Evolutionary conservation across 345 rosid genomes (phyloP).

Genomic region (Brassica rapa): DNA sequence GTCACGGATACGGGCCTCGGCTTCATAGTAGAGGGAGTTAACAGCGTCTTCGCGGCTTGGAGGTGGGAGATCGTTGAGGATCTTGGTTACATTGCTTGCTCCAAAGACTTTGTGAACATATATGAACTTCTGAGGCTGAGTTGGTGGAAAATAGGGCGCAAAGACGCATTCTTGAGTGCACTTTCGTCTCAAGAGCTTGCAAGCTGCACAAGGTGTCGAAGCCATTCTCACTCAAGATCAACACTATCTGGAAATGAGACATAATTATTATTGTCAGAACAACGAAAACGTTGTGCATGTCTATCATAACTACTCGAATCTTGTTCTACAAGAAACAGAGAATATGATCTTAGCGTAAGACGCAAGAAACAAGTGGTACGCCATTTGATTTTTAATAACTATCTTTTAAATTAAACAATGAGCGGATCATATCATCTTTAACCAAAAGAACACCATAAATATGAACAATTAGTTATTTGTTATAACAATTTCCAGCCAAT

Average conservation of each 20-base stretch:
- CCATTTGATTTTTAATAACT: neutral
- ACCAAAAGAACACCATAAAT: neutral
- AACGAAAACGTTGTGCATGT: neutral
- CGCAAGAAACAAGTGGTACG: neutral
- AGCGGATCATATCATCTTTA: neutral
- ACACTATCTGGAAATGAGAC: neutral
- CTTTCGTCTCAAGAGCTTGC: slow-evolving; percentile 69
- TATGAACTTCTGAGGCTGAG: slow-evolving; percentile 64
- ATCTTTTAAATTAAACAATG: neutral
- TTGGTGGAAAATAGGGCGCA: slow-evolving; percentile 84
- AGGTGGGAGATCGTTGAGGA: slow-evolving; percentile 61
- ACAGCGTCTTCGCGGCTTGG: slow-evolving; percentile 71
- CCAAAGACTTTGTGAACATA: slow-evolving; percentile 67
- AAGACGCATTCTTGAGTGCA: slow-evolving; percentile 83
- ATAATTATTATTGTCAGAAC: neutral
- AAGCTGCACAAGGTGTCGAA: slow-evolving; percentile 84
- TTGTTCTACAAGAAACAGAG: slow-evolving; percentile 7
- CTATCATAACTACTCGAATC: neutral
- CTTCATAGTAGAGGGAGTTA: slow-evolving; percentile 73
- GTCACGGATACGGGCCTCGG: slow-evolving; percentile 79
- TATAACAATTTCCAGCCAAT: neutral
- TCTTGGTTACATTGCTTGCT: slow-evolving; percentile 74
- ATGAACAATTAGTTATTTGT: neutral
- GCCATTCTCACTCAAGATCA: slow-evolving; percentile 45
- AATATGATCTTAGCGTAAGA: neutral